These are phyloP conservation scores for Mucor velutinosus DNA, from an alignment of 371 early-diverging fungal genomes.

Conservation along the genomic window DNA sequence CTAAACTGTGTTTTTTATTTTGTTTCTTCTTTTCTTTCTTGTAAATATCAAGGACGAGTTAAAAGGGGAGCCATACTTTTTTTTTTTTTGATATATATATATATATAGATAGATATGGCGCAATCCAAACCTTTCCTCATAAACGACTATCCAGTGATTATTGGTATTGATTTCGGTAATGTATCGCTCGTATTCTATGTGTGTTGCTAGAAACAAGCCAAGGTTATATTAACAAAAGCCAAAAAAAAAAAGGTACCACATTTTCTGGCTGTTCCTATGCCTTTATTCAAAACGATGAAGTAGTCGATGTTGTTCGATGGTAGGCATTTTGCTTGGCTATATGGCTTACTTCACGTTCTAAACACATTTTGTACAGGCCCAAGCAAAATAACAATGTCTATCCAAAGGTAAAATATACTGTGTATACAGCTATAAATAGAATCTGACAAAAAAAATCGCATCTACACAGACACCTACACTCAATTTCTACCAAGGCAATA, in stretches of 20 bases:
- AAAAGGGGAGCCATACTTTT: not conserved
- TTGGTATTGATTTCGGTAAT: constrained; percentile 55
- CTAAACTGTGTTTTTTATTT: not conserved
- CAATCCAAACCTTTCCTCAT: constrained; percentile 40
- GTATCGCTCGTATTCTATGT: not conserved
- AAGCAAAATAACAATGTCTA: constrained; percentile 61
- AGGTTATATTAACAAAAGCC: not conserved
- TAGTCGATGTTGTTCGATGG: constrained; percentile 63
- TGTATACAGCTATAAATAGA: not conserved
- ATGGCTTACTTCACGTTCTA: not conserved
- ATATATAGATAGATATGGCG: constrained; percentile 29
- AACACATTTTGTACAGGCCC: constrained; percentile 37
- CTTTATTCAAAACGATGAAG: constrained; percentile 59
- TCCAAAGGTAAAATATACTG: constrained; percentile 50
- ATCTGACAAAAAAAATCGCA: not conserved
- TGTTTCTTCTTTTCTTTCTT: constrained; percentile 11
- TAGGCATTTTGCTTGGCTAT: constrained; percentile 17
- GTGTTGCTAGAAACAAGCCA: not conserved
- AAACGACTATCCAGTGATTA: constrained; percentile 47
- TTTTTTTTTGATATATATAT: too few relatives aligned
- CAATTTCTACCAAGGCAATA: constrained; percentile 50
- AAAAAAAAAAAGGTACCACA: constrained; percentile 42
- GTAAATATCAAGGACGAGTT: not conserved
- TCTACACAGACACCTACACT: constrained; percentile 44
- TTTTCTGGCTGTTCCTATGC: constrained; percentile 54